Base-by-base conservation (phyloP, 2,329 filamentous ascomycete genomes). In the Colletotrichum paranaense region DNA sequence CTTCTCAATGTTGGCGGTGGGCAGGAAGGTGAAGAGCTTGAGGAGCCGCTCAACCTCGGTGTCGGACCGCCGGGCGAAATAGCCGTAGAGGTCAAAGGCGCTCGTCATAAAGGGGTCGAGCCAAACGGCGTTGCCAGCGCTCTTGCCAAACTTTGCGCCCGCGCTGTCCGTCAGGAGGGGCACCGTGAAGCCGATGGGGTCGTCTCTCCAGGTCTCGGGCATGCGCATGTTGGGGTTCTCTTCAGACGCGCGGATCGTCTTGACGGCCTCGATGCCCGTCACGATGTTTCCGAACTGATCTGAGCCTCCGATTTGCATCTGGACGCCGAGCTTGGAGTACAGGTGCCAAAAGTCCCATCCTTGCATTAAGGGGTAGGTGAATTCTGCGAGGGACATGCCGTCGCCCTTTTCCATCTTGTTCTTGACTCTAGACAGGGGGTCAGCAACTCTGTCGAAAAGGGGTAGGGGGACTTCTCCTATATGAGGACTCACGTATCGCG, bases 271-370 rank as follows among this genome's bases (percentile, higher is more conserved):
- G 79, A 97, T 92, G 62, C 97, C 97, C 14, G 95, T 92, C 32
- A 97, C 89, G 76, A 99, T 98, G 83, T 99, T 99, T 75, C 97
- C 97, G 80, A 93, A 98, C 84, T 99, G 97, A 80, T 99, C 97
- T 7, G 95, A 95, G 52, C 97, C 97, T 71, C 97, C 97, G 65
- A 99, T 94, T 83, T 99, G 95, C 80, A 98, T 89, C 79, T 95
- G 92, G 11, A 95, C 88, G 60, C 89, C 89, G 28, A 88, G 87
- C 59, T 90, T 88, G 74, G 78, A 81, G 83, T 94, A 97, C 84
- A 98, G 89, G 77, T 94, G 88, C 94, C 94, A 98, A 90, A 95
- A 99, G 81, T 99, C 97, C 93, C 95, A 98, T 26, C 93, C 95
- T 81, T 99, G 97, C 78, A 98, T 90, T 19, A 99, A 84, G 1